These are phyloP conservation scores for Globisporangium mamillatum DNA, from an alignment of 352 stramenopile genomes.

Conservation along the genomic window DNA sequence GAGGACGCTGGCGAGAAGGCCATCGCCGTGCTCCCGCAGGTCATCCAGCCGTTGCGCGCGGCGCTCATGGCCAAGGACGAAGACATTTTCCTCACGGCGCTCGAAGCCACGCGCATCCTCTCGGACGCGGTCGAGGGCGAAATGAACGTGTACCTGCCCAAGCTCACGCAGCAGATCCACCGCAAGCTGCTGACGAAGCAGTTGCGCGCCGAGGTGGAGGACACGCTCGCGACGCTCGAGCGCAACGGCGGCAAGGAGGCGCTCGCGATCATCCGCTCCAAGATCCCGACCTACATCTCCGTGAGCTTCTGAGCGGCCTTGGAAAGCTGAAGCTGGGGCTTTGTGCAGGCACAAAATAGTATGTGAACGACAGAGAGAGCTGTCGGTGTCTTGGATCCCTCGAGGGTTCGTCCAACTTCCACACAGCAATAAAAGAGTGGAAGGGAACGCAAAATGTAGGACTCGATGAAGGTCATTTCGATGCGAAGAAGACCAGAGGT, in stretches of 20 bases:
- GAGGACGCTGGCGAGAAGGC: conserved; percentile 65
- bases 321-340: background rate
- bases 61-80: conserved; percentile 71
- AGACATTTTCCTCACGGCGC: conserved; percentile 64
- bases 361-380: background rate
- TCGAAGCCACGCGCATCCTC: conserved; percentile 64
- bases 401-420: background rate
- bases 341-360: background rate
- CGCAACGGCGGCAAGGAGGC: conserved; percentile 74
- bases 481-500: background rate
- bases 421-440: background rate
- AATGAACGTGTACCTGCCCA: conserved; percentile 74
- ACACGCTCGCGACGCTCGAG: conserved; percentile 62
- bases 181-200: conserved; percentile 64
- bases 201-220: conserved; percentile 49
- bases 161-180: conserved; percentile 79
- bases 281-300: conserved; percentile 77
- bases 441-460: background rate
- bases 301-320: conserved; percentile 20
- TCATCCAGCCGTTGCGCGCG: conserved; percentile 55
- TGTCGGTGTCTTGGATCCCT: background rate
- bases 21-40: conserved; percentile 46
- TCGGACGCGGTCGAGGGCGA: conserved; percentile 63
- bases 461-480: background rate
- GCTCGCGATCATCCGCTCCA: conserved; percentile 68